phyloP scores from a whole-genome alignment of 2,329 filamentous ascomycete species.

The Fusarium nisikadoi region DNA sequence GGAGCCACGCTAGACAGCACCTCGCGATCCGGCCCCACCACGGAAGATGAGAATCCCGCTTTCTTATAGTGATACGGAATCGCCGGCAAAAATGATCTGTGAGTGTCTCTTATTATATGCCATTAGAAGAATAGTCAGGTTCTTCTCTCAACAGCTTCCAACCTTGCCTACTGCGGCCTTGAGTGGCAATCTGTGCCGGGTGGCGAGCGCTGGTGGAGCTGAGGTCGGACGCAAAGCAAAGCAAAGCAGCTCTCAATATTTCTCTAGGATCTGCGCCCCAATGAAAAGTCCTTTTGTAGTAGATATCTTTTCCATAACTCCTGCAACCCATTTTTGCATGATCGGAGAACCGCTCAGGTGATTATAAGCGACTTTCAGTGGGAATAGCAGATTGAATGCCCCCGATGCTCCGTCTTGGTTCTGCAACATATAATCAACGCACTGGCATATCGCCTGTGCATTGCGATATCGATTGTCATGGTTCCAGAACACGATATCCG shows the following conservation, averaged over 20 bases:
- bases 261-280: not conserved
- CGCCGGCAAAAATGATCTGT: not conserved
- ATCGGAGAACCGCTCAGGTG: not conserved
- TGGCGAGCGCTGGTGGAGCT: not conserved
- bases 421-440: not conserved
- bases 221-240: not conserved
- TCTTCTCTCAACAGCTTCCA: no score
- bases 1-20: not conserved
- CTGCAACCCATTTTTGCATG: not conserved
- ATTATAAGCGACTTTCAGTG: not conserved
- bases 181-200: not conserved
- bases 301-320: not conserved
- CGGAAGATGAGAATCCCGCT: not conserved
- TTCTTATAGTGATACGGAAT: not conserved
- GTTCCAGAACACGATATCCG: not conserved
- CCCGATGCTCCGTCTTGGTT: not conserved
- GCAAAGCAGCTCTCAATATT: not conserved
- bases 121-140: accelerated
- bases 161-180: not conserved
- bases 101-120: not conserved
- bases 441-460: not conserved
- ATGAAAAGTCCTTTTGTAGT: not conserved
- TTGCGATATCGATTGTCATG: not conserved
- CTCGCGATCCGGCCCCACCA: not conserved
- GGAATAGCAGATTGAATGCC: not conserved